Conservation (phyloP, 768 basidiomycete species). For the Panaeolus papilionaceus region DNA sequence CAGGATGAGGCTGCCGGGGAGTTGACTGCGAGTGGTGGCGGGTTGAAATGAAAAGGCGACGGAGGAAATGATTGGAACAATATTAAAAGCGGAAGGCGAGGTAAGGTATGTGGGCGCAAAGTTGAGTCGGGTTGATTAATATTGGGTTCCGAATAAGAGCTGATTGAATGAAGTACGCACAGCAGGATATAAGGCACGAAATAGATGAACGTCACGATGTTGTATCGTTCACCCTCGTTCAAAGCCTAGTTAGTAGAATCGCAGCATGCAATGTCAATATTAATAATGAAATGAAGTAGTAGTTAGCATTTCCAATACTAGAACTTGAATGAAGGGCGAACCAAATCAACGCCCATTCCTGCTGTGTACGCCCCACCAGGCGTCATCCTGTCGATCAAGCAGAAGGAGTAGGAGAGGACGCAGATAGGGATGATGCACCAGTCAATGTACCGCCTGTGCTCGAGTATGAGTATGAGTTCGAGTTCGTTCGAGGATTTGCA, state of each 20-base stretch:
- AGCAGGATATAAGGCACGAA: constrained; percentile 43
- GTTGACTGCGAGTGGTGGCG: constrained; percentile 27
- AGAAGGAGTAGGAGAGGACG: constrained; percentile 46
- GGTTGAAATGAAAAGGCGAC: too few species aligned
- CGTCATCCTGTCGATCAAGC: constrained; percentile 51
- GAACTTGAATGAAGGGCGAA: not conserved
- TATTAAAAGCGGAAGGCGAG: too few species aligned
- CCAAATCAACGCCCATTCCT: constrained; percentile 45
- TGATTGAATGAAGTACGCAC: constrained; percentile 31
- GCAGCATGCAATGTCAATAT: too few species aligned
- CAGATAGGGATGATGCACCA: constrained; percentile 50
- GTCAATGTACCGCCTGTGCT: constrained; percentile 45
- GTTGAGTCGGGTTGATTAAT: too few species aligned
- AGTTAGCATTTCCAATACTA: not conserved
- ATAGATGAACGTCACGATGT: constrained; percentile 39
- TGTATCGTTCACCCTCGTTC: constrained; percentile 38
- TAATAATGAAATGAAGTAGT: not conserved
- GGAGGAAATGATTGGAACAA: constrained; percentile 28
- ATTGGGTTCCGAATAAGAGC: constrained; percentile 27
- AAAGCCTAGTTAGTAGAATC: constrained; percentile 28
- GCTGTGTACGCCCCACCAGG: constrained; percentile 49
- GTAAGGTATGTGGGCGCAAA: too few species aligned
- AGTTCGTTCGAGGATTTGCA: too few species aligned
- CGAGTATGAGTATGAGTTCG: not conserved
- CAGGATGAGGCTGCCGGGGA: constrained; percentile 38